phyloP scores from a whole-genome alignment of 768 basidiomycete species.

The Panus rudis region DNA sequence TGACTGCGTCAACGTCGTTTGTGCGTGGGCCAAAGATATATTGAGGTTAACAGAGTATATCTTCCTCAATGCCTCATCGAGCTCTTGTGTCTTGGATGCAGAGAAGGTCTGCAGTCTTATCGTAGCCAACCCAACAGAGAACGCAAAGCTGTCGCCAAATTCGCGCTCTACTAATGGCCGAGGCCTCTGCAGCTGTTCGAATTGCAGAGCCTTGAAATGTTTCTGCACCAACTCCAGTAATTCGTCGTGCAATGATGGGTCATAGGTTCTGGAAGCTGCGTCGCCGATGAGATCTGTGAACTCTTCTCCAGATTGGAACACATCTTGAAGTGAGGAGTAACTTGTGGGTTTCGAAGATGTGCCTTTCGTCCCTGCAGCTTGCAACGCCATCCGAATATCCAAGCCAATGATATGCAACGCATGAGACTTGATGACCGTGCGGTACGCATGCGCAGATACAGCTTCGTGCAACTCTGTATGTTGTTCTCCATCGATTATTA shows the following conservation, averaged over 20 bases:
- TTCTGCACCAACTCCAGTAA: conserved; percentile 42
- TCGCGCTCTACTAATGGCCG: conserved; percentile 62
- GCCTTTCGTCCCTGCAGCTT: conserved; percentile 21
- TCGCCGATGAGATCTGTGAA: conserved; percentile 61
- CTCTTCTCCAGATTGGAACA: conserved; percentile 56
- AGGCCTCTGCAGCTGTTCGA: conserved; percentile 59
- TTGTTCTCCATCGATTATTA: conserved; percentile 39
- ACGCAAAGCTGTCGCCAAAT: conserved; percentile 76
- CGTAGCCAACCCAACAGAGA: conserved; percentile 53
- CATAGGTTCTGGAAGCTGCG: conserved; percentile 64
- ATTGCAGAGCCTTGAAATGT: conserved; percentile 50
- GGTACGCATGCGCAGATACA: conserved; percentile 59
- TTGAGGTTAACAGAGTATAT: conserved; percentile 80
- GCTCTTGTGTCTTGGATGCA: conserved; percentile 35
- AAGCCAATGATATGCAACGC: conserved; percentile 68
- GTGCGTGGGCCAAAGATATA: conserved; percentile 76
- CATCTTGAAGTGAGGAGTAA: conserved; percentile 47
- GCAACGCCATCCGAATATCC: conserved; percentile 61
- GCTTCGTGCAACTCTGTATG: conserved; percentile 54
- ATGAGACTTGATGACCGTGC: conserved; percentile 63
- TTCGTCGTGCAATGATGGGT: conserved; percentile 63
- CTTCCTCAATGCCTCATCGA: conserved; percentile 47
- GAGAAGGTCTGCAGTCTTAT: conserved; percentile 51
- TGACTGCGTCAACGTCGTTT: conserved; percentile 64
- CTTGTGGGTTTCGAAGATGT: conserved; percentile 45